phyloP scores from a whole-genome alignment of 2,329 filamentous ascomycete species.

The Mariannaea elegans region DNA sequence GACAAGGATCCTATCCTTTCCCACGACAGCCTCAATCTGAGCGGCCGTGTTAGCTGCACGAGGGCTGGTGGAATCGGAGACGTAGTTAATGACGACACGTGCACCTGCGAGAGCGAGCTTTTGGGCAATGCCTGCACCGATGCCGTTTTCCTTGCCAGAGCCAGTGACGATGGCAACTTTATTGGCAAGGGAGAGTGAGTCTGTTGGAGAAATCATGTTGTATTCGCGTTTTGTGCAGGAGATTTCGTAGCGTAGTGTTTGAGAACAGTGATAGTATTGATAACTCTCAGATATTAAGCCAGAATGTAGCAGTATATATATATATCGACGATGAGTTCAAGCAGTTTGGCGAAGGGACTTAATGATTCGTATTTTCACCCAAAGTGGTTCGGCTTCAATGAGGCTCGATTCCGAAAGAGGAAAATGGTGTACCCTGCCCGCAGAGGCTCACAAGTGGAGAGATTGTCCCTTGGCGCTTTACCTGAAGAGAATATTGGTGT shows the following conservation, averaged over 20 bases:
- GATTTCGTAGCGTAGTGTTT: neutral
- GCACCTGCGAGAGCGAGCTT: constrained; percentile 3
- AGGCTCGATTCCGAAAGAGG: neutral
- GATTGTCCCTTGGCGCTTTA: neutral
- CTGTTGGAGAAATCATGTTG: neutral
- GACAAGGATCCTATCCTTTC: neutral
- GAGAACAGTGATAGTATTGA: no score
- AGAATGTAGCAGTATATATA: neutral
- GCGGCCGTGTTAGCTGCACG: neutral
- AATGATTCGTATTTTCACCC: neutral
- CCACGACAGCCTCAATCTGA: neutral
- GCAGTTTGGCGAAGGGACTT: neutral
- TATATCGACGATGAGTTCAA: no score
- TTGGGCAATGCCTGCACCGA: constrained; percentile 7
- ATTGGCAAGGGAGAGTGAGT: constrained; percentile 1
- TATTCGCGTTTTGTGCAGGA: neutral
- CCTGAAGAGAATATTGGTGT: constrained; percentile 1
- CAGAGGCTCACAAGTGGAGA: neutral
- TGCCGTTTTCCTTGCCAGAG: constrained; percentile 14
- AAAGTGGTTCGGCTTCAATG: neutral
- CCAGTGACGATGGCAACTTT: constrained; percentile 11
- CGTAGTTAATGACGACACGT: neutral
- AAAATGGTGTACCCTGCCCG: constrained; percentile 1
- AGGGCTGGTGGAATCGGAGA: neutral
- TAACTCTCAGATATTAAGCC: neutral